Evolutionary conservation across 257 asterid genomes (phyloP), one percentile per base, ranked within the genome.

Genomic region (Solanum bulbocastanum): DNA sequence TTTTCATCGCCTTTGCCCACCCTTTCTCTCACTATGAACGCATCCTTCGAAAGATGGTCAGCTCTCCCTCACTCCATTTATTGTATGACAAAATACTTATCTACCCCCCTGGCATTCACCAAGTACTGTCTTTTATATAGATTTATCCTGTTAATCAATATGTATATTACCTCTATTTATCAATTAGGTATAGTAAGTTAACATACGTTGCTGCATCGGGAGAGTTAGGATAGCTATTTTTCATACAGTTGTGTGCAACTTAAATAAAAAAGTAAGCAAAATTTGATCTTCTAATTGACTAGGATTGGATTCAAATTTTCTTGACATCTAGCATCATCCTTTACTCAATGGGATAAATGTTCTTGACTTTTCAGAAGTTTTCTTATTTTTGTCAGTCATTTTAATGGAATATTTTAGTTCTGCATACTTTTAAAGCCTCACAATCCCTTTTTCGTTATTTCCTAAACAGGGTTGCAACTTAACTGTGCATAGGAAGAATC

Each of bases 21-120:
- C 96, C 98, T 23, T 96, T 97, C 88, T 92, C 98, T 69, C 99
- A 97, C 90, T 95, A 96, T 86, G 99, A 97, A 69, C 99, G 99
- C 56, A 90, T 97, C 87, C 98, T 97, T 86, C 98, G 99, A 60
- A 96, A 93, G 91, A 96, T 97, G 99, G 99, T 96, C 84, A 15
- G 9, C 42, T 32, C 40, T 52, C 62, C n/a, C 4, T 65, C 35
- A 12, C 73, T 69, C 23, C 12, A 30, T 42, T 42, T 42, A 42
- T 42, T 42, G 49, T 42, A 42, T 42, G 49, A 42, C 49, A 42
- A 11, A 42, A 42, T 42, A 42, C 49, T 42, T 42, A 42, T 15
- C 49, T 42, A 42, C 49, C 15, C 49, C 49, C 49, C 15, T 42
- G 49, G 15, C 5, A 15, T 42, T 42, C 49, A 11, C 49, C 49